phyloP scores from a whole-genome alignment of 2,329 filamentous ascomycete genomes.

The Zymoseptoria ardabiliae region DNA sequence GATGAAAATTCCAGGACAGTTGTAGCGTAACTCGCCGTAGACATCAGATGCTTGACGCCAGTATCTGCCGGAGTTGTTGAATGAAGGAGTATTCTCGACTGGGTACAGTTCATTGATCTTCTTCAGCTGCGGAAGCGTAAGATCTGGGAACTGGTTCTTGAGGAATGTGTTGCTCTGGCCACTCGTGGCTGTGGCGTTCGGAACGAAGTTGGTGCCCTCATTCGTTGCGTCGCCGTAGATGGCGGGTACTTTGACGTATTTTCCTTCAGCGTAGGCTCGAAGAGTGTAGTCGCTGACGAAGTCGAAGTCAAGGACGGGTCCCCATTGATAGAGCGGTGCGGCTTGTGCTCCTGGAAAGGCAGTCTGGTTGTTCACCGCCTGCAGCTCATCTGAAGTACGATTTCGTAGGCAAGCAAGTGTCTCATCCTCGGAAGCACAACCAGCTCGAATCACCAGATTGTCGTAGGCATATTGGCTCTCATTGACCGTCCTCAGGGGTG shows the following conservation, averaged over 20 bases:
- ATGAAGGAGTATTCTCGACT: slow-evolving; percentile 37
- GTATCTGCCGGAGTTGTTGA: slow-evolving; percentile 45
- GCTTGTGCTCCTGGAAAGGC: slow-evolving; percentile 39
- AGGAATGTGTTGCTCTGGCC: slow-evolving; percentile 50
- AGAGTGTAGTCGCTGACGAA: slow-evolving; percentile 47
- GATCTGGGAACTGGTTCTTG: slow-evolving; percentile 49
- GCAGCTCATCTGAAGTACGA: slow-evolving; percentile 38
- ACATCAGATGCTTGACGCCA: slow-evolving; percentile 53
- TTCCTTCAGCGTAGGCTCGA: slow-evolving; percentile 41
- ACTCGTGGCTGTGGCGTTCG: slow-evolving; percentile 41
- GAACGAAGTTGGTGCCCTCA: slow-evolving; percentile 58
- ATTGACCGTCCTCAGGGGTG: slow-evolving; percentile 39
- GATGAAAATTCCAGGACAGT: slow-evolving; percentile 55
- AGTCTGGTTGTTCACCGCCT: slow-evolving; percentile 39
- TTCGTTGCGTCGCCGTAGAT: slow-evolving; percentile 54
- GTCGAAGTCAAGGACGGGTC: slow-evolving; percentile 45
- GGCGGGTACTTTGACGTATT: slow-evolving; percentile 46
- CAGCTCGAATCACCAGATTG: slow-evolving; percentile 43
- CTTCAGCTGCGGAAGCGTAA: slow-evolving; percentile 45
- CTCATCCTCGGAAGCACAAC: slow-evolving; percentile 35
- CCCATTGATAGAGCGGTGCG: slow-evolving; percentile 45
- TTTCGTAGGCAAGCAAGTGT: slow-evolving; percentile 45
- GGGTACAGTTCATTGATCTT: slow-evolving; percentile 52
- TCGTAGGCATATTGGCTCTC: slow-evolving; percentile 48
- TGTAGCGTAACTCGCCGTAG: slow-evolving; percentile 60